Evolutionary conservation across 169 alveolate species (phyloP).

Genomic region (Eimeria brunetti): DNA sequence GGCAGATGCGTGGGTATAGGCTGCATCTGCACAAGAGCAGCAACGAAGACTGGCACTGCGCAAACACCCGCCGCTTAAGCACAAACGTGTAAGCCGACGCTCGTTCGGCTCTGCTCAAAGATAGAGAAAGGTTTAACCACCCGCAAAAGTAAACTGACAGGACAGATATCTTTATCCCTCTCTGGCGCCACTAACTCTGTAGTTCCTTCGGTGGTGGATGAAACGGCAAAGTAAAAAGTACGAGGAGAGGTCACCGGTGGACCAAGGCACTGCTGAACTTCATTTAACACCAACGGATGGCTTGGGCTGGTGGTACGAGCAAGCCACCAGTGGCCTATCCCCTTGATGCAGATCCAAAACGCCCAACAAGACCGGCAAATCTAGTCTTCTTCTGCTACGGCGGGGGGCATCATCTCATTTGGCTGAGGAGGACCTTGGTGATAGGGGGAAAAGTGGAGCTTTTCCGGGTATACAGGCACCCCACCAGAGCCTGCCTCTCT

Average conservation of each 20-base stretch:
- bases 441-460: slow-evolving; percentile 65
- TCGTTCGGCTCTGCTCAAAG: not conserved
- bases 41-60: not conserved
- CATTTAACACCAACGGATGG: not conserved
- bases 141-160: not conserved
- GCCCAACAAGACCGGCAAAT: not conserved
- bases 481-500: slow-evolving; percentile 79
- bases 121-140: not conserved
- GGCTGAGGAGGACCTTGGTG: slow-evolving; percentile 72
- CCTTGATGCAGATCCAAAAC: not conserved
- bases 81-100: not conserved
- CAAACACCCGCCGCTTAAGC: not conserved
- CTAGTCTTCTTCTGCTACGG: slow-evolving; percentile 53
- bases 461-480: slow-evolving; percentile 74
- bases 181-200: not conserved
- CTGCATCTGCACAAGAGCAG: not conserved
- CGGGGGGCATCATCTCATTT: slow-evolving; percentile 62
- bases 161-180: not conserved
- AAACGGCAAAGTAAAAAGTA: not conserved
- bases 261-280: not conserved
- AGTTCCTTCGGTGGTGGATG: not conserved
- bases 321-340: not conserved
- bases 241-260: not conserved
- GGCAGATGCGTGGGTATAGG: not conserved
- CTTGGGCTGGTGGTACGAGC: not conserved